Percentiles rank a stretch among this genome's conserved stretches.
phyloP scores from a whole-genome alignment of 2,329 filamentous ascomycete species.

The Colletotrichum spaethianum region DNA sequence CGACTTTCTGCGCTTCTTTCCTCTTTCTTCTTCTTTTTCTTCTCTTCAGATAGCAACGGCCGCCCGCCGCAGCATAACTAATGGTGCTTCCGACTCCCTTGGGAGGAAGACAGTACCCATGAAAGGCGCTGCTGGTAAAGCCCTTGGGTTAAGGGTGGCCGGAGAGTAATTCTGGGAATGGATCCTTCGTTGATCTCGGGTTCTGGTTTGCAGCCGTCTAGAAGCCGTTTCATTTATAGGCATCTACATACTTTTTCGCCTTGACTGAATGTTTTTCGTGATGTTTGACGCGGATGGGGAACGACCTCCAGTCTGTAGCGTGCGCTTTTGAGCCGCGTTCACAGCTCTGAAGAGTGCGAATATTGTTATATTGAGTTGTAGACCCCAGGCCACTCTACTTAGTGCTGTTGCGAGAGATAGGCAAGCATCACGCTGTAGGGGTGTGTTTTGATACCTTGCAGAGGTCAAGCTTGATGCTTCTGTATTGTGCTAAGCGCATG shows the following conservation, averaged over 20 bases:
- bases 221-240: constrained; percentile 44
- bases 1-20: constrained; percentile 6
- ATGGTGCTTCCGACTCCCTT: constrained; percentile 18
- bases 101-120: constrained; percentile 5
- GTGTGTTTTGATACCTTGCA: not conserved
- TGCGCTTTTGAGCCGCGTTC: not conserved
- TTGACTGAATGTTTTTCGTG: constrained; percentile 1
- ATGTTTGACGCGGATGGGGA: not conserved
- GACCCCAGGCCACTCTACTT: not conserved
- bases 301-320: too few relatives aligned
- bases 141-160: constrained; percentile 41
- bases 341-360: not conserved
- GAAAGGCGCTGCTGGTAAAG: constrained; percentile 41
- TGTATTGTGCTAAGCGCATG: not conserved
- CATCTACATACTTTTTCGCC: constrained; percentile 42
- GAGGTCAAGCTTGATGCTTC: not conserved
- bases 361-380: too few relatives aligned
- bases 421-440: not conserved
- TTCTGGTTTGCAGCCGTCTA: constrained; percentile 38
- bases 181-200: constrained; percentile 45
- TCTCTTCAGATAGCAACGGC: constrained; percentile 42
- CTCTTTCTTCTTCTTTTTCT: constrained; percentile 20
- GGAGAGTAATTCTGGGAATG: constrained; percentile 43
- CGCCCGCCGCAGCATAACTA: constrained; percentile 42
- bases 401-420: not conserved